Evolutionary conservation across 495 filamentous ascomycete species (phyloP), one percentile per base, ranked within the genome.

Genomic region (Penicillium ucsense): DNA sequence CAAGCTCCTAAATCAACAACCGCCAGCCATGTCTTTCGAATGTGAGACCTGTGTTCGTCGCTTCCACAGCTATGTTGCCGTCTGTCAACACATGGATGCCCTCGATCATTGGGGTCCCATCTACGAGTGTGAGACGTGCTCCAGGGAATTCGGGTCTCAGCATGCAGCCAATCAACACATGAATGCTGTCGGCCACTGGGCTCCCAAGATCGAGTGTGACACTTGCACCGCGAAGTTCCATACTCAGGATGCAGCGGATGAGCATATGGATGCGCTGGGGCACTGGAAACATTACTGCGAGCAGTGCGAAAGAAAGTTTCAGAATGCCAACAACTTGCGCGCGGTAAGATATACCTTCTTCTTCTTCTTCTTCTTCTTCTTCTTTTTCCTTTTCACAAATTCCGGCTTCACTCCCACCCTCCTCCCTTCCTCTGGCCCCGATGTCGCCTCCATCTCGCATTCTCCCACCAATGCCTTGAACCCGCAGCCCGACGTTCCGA

Each of bases 71-170:
- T 20, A 58, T 32, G 29, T 37, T 7, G 56, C 59, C 3, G 48
- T 38, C n/a, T 30, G 51, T 8, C 64, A 67, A 44, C 74, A 77
- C 47, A 76, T 74, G 68, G 50, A 63, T 4, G 27, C 42, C 2
- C 3, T 49, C 3, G 46, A 54, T 8, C 73, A 76, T 47, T 73
- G 60, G 61, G 40, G 20, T 0, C 61, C 50, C 0, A 43, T 7
- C n/a, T 41, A 53, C 32, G 38, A 43, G 5, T 77, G 68, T 55
- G 64, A 74, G 27, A 68, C 59, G 3, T 75, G 72, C 52, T 41
- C 50, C 11, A 10, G 27, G 1, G 40, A 37, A 5, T 74, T 70
- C 55, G 3, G 30, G 2, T 54, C 54, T 3, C 29, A 61, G 43
- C 9, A 31, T 1, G 59, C 53, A 10, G 61, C 52, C 5, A 38